Conservation (phyloP, 805 yeast species). For the Saturnispora serradocipensis region DNA sequence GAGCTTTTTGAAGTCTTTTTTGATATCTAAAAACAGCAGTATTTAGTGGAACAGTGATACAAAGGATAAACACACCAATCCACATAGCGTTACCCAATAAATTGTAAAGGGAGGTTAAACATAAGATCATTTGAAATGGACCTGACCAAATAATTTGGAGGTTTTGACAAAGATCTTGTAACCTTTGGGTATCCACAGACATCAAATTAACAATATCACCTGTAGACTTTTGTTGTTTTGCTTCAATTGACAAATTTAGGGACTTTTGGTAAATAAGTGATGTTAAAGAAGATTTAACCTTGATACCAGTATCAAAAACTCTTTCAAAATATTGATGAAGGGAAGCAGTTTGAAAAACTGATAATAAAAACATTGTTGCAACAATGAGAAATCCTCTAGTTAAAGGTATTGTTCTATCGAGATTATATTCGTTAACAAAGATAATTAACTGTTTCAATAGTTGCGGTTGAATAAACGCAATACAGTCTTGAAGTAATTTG, state of each 20-base stretch:
- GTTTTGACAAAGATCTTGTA: constrained; percentile 74
- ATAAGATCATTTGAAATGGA: constrained; percentile 75
- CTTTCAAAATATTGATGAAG: constrained; percentile 74
- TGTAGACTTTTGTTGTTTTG: constrained; percentile 61
- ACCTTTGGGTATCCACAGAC: constrained; percentile 88
- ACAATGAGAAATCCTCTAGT: constrained; percentile 72
- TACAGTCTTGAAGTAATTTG: constrained; percentile 64
- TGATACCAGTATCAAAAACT: constrained; percentile 69
- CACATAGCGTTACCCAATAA: constrained; percentile 87
- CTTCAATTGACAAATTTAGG: constrained; percentile 58
- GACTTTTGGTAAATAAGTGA: constrained; percentile 63
- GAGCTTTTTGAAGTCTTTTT: constrained; percentile 66
- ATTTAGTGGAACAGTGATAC: constrained; percentile 73
- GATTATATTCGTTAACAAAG: constrained; percentile 44
- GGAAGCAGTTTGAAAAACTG: constrained; percentile 68
- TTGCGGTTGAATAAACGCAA: constrained; percentile 86
- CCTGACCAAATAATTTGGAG: constrained; percentile 85
- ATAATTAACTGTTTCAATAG: constrained; percentile 56
- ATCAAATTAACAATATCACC: constrained; percentile 92
- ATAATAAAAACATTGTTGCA: constrained; percentile 61
- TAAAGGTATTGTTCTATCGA: constrained; percentile 45
- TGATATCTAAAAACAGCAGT: constrained; percentile 58
- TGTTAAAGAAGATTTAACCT: constrained; percentile 59
- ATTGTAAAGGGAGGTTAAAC: constrained; percentile 63
- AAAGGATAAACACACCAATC: constrained; percentile 82